Evolutionary conservation across 1,284 basidiomycete genomes (phyloP).

Genomic region (Entoloma clypeatum): DNA sequence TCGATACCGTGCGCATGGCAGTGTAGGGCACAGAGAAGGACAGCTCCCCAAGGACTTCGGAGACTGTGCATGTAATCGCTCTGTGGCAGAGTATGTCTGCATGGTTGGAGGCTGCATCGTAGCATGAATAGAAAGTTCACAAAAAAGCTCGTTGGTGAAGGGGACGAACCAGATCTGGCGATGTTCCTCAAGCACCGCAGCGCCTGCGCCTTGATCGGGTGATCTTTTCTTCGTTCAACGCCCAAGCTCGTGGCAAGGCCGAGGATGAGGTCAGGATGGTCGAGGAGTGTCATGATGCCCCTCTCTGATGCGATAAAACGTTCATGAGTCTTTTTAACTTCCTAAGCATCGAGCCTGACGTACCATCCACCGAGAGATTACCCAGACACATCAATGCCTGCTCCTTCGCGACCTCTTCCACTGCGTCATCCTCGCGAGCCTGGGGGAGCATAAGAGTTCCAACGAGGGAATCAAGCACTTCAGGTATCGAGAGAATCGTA

Average conservation of each 20-base stretch:
- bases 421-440: slow-evolving; percentile 1
- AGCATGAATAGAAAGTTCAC: slow-evolving; percentile 9
- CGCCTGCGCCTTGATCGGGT: slow-evolving; percentile 15
- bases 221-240: slow-evolving; percentile 5
- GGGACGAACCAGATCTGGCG: slow-evolving; percentile 14
- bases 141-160: neutral
- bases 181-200: slow-evolving; percentile 18
- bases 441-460: too few relatives aligned
- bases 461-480: slow-evolving; percentile 9
- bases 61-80: slow-evolving; percentile 10
- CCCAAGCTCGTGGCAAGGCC: slow-evolving; percentile 14
- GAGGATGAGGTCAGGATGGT: slow-evolving; percentile 9
- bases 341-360: neutral
- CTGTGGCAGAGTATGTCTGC: slow-evolving; percentile 5
- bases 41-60: slow-evolving; percentile 13
- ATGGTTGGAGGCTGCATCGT: slow-evolving; percentile 12
- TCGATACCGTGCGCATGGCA: slow-evolving; percentile 6
- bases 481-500: slow-evolving; percentile 8
- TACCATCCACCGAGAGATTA: slow-evolving; percentile 17
- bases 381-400: slow-evolving; percentile 17
- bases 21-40: too few relatives aligned
- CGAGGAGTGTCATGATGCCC: slow-evolving; percentile 8
- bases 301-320: slow-evolving; percentile 4
- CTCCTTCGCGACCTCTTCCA: slow-evolving; percentile 14
- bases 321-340: neutral